These are phyloP conservation scores for Letharia columbiana DNA, from an alignment of 495 filamentous ascomycete species.

Conservation along the genomic window DNA sequence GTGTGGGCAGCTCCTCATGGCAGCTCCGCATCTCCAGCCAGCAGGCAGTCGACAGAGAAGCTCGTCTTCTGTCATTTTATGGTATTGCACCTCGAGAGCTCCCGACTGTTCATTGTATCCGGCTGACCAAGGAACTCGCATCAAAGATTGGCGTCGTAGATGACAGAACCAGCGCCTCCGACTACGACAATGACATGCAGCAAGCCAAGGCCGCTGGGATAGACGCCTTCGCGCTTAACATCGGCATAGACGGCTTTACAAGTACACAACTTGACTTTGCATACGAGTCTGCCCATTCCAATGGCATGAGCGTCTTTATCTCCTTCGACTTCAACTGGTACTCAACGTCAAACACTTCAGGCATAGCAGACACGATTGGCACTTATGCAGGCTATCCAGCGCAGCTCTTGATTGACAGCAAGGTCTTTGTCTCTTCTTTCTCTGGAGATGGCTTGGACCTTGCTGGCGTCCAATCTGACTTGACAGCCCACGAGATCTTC, in stretches of 20 bases:
- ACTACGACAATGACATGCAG: conserved; percentile 54
- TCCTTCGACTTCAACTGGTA: conserved; percentile 65
- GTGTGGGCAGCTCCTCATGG: conserved; percentile 8
- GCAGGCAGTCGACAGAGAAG: conserved; percentile 27
- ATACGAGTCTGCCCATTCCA: conserved; percentile 48
- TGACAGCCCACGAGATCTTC: conserved; percentile 29
- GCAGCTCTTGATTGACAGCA: conserved; percentile 31
- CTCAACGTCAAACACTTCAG: conserved; percentile 30
- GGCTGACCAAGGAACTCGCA: background rate
- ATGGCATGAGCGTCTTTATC: conserved; percentile 56
- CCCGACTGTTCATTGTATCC: background rate
- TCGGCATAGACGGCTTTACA: conserved; percentile 47
- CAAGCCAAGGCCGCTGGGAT: conserved; percentile 54
- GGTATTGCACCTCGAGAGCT: conserved; percentile 30
- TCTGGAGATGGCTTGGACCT: conserved; percentile 23
- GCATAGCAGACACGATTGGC: conserved; percentile 50
- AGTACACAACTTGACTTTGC: conserved; percentile 47
- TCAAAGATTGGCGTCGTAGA: conserved; percentile 15
- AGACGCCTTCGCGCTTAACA: conserved; percentile 66
- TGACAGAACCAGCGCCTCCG: conserved; percentile 20
- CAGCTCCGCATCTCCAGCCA: background rate
- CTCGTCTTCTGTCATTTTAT: conserved; percentile 55
- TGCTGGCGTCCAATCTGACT: conserved; percentile 43
- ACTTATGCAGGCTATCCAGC: conserved; percentile 35
- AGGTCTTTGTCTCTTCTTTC: conserved; percentile 64